Percentiles rank a stretch among this genome's conserved stretches.
Evolutionary conservation across 1,284 basidiomycete genomes (phyloP).

Genomic region (Ceratobasidium sp.): DNA sequence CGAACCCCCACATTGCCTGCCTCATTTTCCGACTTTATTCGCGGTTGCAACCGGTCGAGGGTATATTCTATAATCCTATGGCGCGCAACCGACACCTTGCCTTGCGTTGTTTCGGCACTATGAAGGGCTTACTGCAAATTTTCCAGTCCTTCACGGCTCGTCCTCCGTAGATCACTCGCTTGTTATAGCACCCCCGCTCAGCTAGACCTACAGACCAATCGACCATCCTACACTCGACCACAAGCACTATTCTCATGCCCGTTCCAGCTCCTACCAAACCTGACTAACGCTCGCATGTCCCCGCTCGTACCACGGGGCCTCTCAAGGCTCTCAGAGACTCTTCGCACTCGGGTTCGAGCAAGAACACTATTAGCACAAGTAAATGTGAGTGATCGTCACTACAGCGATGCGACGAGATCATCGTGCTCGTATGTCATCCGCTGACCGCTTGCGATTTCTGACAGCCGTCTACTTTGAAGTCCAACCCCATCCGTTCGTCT

Average conservation of each 20-base stretch:
- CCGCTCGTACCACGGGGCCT: slow-evolving; percentile 1
- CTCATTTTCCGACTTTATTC: no score
- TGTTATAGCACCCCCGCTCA: no score
- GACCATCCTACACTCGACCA: not conserved
- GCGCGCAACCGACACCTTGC: no score
- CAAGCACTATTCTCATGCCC: slow-evolving; percentile 6
- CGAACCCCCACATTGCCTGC: no score
- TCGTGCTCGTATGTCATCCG: not conserved
- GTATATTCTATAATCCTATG: no score
- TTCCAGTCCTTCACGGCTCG: not conserved
- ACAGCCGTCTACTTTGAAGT: slow-evolving; percentile 38
- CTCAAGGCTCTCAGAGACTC: slow-evolving; percentile 17
- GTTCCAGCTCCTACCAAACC: slow-evolving; percentile 15
- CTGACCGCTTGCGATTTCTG: not conserved
- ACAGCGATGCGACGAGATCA: not conserved
- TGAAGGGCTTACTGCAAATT: no score
- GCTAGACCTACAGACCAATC: no score
- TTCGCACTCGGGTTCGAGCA: slow-evolving; percentile 28
- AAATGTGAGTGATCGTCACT: slow-evolving; percentile 26
- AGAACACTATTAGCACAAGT: slow-evolving; percentile 25
- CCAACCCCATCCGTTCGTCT: slow-evolving; percentile 39
- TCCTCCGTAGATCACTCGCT: slow-evolving; percentile 27
- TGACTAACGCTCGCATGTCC: slow-evolving; percentile 4
- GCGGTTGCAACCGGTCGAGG: no score
- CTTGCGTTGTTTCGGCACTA: no score